Conservation (phyloP, 2,329 filamentous ascomycete species). For the Exophiala xenobiotica region DNA sequence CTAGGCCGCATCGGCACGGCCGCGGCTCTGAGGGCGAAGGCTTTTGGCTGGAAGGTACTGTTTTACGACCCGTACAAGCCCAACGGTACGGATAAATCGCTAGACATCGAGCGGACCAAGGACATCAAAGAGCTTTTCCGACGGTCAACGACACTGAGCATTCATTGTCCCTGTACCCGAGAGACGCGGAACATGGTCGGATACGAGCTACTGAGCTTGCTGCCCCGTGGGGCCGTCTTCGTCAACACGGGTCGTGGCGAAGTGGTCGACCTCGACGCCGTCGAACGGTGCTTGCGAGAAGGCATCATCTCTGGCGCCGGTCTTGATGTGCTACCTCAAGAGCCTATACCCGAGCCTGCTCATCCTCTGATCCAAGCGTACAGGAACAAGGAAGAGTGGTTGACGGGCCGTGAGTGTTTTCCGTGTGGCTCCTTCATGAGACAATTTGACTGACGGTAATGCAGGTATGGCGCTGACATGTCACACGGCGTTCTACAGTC, state of each 20-base stretch:
- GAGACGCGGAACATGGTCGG: conserved; percentile 63
- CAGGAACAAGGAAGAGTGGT: conserved; percentile 25
- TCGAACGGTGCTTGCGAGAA: conserved; percentile 35
- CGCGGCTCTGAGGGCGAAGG: conserved; percentile 60
- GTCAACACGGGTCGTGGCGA: conserved; percentile 69
- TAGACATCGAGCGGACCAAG: conserved; percentile 41
- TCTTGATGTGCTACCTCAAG: conserved; percentile 28
- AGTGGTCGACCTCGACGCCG: conserved; percentile 60
- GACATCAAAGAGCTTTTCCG: conserved; percentile 55
- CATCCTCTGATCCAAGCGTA: conserved; percentile 29
- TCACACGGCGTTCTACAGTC: conserved; percentile 30
- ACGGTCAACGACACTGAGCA: conserved; percentile 60
- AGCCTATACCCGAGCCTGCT: conserved; percentile 27
- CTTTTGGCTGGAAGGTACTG: conserved; percentile 64
- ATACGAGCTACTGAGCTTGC: conserved; percentile 50
- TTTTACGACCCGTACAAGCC: conserved; percentile 59
- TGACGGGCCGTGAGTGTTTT: conserved; percentile 18
- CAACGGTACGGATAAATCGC: conserved; percentile 50
- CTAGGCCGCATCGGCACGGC: conserved; percentile 65
- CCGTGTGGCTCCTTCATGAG: neutral
- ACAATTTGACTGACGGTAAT: neutral
- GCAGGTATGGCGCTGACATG: conserved; percentile 24
- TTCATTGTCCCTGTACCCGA: conserved; percentile 66
- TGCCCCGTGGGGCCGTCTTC: conserved; percentile 62
- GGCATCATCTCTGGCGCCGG: conserved; percentile 26